A percentile compares a stretch with the other conserved stretches of the same genome.
These are phyloP conservation scores for Moesziomyces sp. DNA, from an alignment of 1,284 basidiomycete genomes.

Conservation along the genomic window DNA sequence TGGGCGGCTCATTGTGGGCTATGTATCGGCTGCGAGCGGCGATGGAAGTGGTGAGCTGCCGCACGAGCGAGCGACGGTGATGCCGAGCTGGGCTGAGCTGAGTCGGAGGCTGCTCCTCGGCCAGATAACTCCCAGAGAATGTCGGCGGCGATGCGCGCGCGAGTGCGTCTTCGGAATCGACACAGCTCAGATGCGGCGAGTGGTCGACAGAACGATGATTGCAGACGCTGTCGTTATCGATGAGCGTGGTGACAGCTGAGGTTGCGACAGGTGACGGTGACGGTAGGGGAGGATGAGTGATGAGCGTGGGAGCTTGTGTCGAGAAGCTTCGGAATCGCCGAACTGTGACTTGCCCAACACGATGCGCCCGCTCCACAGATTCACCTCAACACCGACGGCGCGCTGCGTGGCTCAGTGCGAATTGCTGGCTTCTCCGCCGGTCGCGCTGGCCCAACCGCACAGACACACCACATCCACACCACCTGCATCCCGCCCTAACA, in stretches of 20 bases:
- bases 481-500: background rate
- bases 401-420: slow-evolving; percentile 9
- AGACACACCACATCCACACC: slow-evolving; percentile 3
- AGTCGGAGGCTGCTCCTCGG: background rate
- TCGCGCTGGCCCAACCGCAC: slow-evolving; percentile 22
- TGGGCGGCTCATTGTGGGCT: slow-evolving; percentile 59
- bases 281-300: background rate
- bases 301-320: slow-evolving; percentile 13
- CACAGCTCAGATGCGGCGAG: too few species aligned
- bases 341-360: background rate
- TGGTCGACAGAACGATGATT: background rate
- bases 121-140: background rate
- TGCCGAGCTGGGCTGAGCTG: background rate
- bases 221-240: background rate
- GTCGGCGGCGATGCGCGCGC: background rate
- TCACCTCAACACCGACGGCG: too few species aligned
- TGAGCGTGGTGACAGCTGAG: too few species aligned
- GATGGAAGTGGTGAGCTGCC: background rate
- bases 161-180: too few species aligned
- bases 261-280: background rate
- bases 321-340: slow-evolving; percentile 24
- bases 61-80: background rate
- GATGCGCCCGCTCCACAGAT: background rate
- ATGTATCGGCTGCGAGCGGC: background rate
- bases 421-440: background rate